Evolutionary conservation across 805 yeast genomes (phyloP), one percentile per base, ranked within the genome.

Genomic region (Lipomyces spencermartinsiae): DNA sequence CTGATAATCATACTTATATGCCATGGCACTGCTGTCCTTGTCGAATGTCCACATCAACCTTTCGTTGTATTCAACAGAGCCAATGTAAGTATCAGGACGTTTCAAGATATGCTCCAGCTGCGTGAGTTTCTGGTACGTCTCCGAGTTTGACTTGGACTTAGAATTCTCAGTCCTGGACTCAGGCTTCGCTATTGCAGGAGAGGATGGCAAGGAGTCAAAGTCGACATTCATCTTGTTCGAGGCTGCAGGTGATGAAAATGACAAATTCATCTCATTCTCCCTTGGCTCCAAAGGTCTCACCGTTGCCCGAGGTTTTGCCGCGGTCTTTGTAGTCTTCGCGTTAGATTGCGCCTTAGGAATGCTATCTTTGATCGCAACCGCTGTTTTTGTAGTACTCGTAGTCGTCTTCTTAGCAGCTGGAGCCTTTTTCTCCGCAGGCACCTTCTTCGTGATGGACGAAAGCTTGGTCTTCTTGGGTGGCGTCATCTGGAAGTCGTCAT

Each of bases 31-130:
- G 0, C 84, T 81, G 58, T 85, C 89, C 58, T 86, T 87, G 77
- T 93, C 91, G 74, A 84, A 89, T 51, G 92, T 85, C 99, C 99
- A 95, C 87, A 92, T 89, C 62, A 87, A 87, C 63, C 89, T 85
- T 65, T 87, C 89, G 63, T 90, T 87, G 63, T 84, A 86, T 80
- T 95, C 99, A 31, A 93, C 90, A 1, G 98, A 93, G 5, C 99
- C 99, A 74, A 95, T 89, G 80, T 95, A 95, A 10, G 99, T 94
- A 78, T 95, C 99, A 0, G 99, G 99, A 79, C 99, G 89, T 79
- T 93, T 93, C 76, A 95, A 83, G 66, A 95, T 94, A 83, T 95
- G 99, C 77, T 95, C 98, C 75, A 95, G 83, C 80, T 94, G 99
- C 2, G 97, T 89, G 59, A 95, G 87, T 81, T 91, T 92, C 80